A percentile compares a stretch with the other conserved stretches of the same genome.
Evolutionary conservation across 2,329 filamentous ascomycete species (phyloP).

Genomic region (Aspergillus quadrilineatus): DNA sequence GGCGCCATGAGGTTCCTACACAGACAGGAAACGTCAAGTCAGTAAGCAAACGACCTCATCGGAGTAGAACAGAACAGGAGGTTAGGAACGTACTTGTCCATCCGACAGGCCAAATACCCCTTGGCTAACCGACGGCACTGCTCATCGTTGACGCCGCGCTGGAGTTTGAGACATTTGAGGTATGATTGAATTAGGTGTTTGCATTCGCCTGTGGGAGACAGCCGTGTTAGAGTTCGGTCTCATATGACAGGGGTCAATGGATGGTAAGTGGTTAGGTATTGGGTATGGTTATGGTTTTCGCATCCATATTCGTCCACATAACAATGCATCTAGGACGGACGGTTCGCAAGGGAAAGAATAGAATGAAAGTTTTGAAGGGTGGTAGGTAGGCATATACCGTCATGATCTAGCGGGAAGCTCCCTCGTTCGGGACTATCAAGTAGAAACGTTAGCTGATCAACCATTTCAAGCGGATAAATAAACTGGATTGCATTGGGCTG

Average conservation of each 20-base stretch:
- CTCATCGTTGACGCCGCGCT: constrained; percentile 79
- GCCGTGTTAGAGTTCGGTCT: background rate
- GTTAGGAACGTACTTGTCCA: constrained; percentile 74
- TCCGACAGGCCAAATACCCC: constrained; percentile 83
- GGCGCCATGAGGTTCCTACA: constrained; percentile 88
- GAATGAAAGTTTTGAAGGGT: too few relatives aligned
- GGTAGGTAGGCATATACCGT: constrained; percentile 54
- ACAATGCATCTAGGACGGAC: too few relatives aligned
- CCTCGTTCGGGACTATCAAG: constrained; percentile 74
- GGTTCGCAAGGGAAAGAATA: too few relatives aligned
- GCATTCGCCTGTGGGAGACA: constrained; percentile 71
- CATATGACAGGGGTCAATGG: background rate
- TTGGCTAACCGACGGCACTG: constrained; percentile 85
- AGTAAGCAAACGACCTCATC: background rate
- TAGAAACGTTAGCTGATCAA: constrained; percentile 14
- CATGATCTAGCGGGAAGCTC: constrained; percentile 94
- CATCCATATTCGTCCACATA: too few relatives aligned
- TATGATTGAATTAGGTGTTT: constrained; percentile 84
- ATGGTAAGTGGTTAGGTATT: too few relatives aligned
- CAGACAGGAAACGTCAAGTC: background rate
- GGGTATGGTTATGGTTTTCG: too few relatives aligned
- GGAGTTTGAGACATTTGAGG: constrained; percentile 80
- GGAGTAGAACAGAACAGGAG: background rate
- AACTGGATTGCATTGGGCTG: background rate
- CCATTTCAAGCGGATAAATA: background rate